phyloP scores from a whole-genome alignment of 495 filamentous ascomycete species.

The Penicillium odoratum region DNA sequence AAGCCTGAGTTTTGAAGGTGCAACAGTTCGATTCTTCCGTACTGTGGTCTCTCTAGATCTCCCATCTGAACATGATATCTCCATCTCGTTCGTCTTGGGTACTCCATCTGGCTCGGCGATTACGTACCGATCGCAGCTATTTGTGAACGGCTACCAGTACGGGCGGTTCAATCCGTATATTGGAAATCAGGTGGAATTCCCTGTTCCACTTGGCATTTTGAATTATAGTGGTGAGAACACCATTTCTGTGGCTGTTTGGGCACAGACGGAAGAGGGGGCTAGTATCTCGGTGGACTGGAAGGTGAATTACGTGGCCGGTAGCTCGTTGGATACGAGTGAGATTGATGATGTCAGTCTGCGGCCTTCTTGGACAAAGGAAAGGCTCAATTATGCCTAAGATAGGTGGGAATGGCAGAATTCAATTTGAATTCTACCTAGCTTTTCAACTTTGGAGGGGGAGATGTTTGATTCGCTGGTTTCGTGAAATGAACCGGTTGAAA shows the following conservation, averaged over 20 bases:
- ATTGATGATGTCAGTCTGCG: slow-evolving; percentile 40
- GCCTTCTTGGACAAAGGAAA: slow-evolving; percentile 39
- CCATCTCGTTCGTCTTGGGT: slow-evolving; percentile 47
- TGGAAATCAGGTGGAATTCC: slow-evolving; percentile 52
- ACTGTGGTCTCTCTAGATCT: slow-evolving; percentile 55
- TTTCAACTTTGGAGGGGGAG: neutral
- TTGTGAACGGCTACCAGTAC: slow-evolving; percentile 54
- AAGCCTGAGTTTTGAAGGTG: slow-evolving; percentile 45
- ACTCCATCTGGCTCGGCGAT: slow-evolving; percentile 24
- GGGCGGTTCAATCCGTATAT: slow-evolving; percentile 51
- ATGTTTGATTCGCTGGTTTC: neutral
- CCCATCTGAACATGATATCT: slow-evolving; percentile 36
- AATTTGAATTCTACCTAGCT: neutral
- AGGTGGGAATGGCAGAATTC: neutral
- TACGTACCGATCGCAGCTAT: slow-evolving; percentile 40
- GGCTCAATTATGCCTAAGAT: slow-evolving; percentile 31
- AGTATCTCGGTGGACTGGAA: slow-evolving; percentile 36
- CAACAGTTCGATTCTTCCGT: slow-evolving; percentile 60
- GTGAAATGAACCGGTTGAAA: neutral
- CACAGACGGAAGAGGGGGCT: slow-evolving; percentile 45
- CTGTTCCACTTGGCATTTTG: slow-evolving; percentile 49
- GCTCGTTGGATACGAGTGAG: slow-evolving; percentile 40
- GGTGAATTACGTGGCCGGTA: slow-evolving; percentile 41
- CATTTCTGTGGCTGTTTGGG: slow-evolving; percentile 49
- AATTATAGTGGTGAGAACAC: slow-evolving; percentile 49